These are phyloP conservation scores for Pythium rishiriense DNA, from an alignment of 352 stramenopile species.

Conservation along the genomic window DNA sequence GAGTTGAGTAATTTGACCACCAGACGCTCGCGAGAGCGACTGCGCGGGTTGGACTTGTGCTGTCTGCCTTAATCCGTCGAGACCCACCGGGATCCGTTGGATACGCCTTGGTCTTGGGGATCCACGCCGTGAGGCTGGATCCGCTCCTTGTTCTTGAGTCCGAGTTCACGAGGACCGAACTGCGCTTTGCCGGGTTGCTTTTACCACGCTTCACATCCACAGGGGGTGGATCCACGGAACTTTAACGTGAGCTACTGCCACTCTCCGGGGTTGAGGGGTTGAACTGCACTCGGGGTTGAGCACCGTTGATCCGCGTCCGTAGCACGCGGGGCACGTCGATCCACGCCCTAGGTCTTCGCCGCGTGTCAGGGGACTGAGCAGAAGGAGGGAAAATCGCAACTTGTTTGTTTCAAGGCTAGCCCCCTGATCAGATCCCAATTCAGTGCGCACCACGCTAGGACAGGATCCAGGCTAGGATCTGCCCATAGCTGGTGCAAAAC, in stretches of 20 bases:
- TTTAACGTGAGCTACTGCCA: neutral
- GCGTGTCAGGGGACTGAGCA: neutral
- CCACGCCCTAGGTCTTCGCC: neutral
- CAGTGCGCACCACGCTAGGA: too few relatives aligned
- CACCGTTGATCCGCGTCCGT: neutral
- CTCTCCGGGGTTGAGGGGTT: neutral
- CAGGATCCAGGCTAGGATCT: too few relatives aligned
- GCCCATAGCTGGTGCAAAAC: too few relatives aligned
- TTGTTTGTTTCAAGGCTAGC: conserved; percentile 4
- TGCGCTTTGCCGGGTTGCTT: neutral
- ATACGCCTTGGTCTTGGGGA: neutral
- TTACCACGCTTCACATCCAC: neutral
- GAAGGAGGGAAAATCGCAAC: conserved; percentile 4
- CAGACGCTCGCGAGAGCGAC: neutral
- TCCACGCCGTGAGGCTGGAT: neutral
- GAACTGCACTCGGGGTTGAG: neutral
- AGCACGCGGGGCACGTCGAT: neutral
- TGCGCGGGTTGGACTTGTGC: neutral
- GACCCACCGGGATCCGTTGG: neutral
- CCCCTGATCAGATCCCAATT: too few relatives aligned
- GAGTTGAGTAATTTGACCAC: neutral
- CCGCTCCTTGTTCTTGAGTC: neutral
- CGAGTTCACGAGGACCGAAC: neutral
- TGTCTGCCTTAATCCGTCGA: neutral
- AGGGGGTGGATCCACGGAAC: neutral